A percentile compares a stretch with the other conserved stretches of the same genome.
phyloP scores from a whole-genome alignment of 1,284 basidiomycete species.

The Boletus sp. region DNA sequence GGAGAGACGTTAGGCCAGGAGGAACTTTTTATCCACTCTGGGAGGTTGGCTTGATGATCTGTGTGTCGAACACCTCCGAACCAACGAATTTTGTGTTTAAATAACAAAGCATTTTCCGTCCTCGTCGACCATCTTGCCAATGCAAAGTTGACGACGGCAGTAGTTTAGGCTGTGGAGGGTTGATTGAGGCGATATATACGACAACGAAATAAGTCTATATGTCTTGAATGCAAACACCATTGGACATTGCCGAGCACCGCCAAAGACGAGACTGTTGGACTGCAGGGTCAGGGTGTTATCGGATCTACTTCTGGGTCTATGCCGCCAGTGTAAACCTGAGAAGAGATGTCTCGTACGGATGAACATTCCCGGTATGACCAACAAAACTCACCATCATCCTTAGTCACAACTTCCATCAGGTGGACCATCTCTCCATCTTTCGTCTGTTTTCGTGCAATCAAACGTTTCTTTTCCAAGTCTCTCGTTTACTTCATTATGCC shows the following conservation, averaged over 20 bases:
- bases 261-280: background rate
- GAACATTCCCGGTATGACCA: background rate
- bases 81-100: background rate
- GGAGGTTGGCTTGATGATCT: too few relatives aligned
- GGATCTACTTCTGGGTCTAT: background rate
- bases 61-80: background rate
- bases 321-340: background rate
- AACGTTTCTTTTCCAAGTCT: slow-evolving; percentile 81
- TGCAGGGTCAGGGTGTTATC: background rate
- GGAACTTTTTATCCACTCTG: too few relatives aligned
- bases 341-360: background rate
- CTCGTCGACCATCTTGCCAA: too few relatives aligned
- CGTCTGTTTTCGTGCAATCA: slow-evolving; percentile 74
- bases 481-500: slow-evolving; percentile 88
- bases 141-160: too few relatives aligned
- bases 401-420: slow-evolving; percentile 84
- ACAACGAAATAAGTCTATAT: background rate
- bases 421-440: slow-evolving; percentile 90
- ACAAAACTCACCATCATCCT: slow-evolving; percentile 16
- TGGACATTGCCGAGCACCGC: background rate
- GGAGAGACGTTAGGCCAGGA: too few relatives aligned
- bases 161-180: background rate
- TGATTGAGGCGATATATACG: background rate
- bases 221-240: background rate
- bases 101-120: background rate